phyloP scores from a whole-genome alignment of 345 rosid species.

The Ailanthus altissimus region DNA sequence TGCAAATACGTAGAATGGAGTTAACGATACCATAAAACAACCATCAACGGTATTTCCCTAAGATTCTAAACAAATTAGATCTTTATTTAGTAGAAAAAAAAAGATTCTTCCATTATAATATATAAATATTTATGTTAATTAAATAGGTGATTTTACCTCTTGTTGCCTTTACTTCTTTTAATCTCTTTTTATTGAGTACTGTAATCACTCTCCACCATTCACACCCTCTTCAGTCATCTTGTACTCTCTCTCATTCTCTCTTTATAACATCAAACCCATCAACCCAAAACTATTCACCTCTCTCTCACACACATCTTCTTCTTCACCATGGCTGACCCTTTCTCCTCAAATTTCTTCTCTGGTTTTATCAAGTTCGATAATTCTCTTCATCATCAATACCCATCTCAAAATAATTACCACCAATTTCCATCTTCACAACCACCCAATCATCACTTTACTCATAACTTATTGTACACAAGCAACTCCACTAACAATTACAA shows the following conservation, averaged over 20 bases:
- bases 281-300: constrained; percentile 35
- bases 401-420: constrained; percentile 25
- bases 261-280: constrained; percentile 61
- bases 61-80: constrained; percentile 7
- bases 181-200: constrained; percentile 8
- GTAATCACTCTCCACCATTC: constrained; percentile 38
- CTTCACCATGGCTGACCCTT: constrained; percentile 82
- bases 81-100: background rate
- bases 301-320: constrained; percentile 15
- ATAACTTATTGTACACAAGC: constrained; percentile 12
- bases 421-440: constrained; percentile 38
- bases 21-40: constrained; percentile 15
- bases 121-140: too few species aligned
- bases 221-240: constrained; percentile 48
- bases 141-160: constrained; percentile 2
- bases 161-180: constrained; percentile 28
- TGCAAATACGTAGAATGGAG: constrained; percentile 9
- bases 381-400: constrained; percentile 48
- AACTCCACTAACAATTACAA: constrained; percentile 22
- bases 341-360: constrained; percentile 71
- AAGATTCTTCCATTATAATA: constrained; percentile 14
- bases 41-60: constrained; percentile 22
- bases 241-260: constrained; percentile 37
- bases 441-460: constrained; percentile 26
- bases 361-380: constrained; percentile 51